Conservation (phyloP, 768 basidiomycete genomes). For the Lactifluus pinguis region DNA sequence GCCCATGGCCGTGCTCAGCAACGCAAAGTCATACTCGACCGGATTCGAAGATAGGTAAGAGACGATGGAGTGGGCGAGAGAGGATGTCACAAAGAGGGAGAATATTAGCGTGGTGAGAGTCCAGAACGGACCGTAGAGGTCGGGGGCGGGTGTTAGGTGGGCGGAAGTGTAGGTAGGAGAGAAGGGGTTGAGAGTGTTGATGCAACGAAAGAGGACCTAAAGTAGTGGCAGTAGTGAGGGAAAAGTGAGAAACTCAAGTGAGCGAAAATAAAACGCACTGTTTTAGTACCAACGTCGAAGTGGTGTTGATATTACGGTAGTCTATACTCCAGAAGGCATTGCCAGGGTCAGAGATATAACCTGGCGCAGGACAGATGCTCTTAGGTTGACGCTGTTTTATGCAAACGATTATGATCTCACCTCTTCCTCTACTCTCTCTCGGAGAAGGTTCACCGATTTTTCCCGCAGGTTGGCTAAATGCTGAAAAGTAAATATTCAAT, state of each 20-base stretch:
- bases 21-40: conserved; percentile 78
- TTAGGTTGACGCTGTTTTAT: not conserved
- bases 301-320: conserved; percentile 81
- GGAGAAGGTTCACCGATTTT: not conserved
- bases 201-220: conserved; percentile 66
- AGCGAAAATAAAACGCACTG: conserved; percentile 30
- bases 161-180: conserved; percentile 53
- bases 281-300: conserved; percentile 83
- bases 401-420: not conserved
- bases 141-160: conserved; percentile 54
- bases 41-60: conserved; percentile 68
- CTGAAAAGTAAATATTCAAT: not conserved
- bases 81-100: conserved; percentile 86
- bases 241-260: no score
- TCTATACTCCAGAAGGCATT: conserved; percentile 62
- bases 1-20: conserved; percentile 73
- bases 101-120: conserved; percentile 93
- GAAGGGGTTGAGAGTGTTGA: conserved; percentile 68
- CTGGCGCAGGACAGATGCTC: conserved; percentile 27
- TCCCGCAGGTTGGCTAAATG: conserved; percentile 7
- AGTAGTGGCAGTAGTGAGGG: no score
- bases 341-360: conserved; percentile 52
- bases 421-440: conserved; percentile 8
- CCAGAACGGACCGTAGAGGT: conserved; percentile 95
- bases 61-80: conserved; percentile 79